Conservation (phyloP, 2,329 filamentous ascomycete species). For the Uncinocarpus reesii region DNA sequence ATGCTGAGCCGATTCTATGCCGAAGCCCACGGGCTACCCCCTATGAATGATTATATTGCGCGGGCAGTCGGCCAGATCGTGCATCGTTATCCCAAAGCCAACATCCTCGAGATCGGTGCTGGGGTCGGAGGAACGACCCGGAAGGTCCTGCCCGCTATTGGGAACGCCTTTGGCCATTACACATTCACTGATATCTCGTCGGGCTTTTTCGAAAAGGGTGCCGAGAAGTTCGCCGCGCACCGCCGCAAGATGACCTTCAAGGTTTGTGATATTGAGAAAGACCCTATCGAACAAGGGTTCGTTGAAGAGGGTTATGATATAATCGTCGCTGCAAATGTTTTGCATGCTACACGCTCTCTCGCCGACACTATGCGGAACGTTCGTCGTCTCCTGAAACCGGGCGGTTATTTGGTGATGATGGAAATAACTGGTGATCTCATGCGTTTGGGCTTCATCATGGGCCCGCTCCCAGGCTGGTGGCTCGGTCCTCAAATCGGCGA, state of each 20-base stretch:
- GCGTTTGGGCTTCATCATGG: conserved; percentile 24
- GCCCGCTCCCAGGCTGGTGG: conserved; percentile 25
- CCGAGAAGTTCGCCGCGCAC: conserved; percentile 23
- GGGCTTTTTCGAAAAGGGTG: conserved; percentile 34
- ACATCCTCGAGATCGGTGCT: conserved; percentile 36
- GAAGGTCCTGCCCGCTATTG: conserved; percentile 27
- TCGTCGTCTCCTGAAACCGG: conserved; percentile 35
- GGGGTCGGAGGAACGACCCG: conserved; percentile 38
- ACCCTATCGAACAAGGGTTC: conserved; percentile 28
- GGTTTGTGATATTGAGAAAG: conserved; percentile 26
- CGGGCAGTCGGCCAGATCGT: too few species aligned
- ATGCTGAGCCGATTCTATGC: too few species aligned
- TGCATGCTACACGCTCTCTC: conserved; percentile 29
- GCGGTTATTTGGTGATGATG: conserved; percentile 40
- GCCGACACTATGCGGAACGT: conserved; percentile 27
- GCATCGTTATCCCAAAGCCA: conserved; percentile 35
- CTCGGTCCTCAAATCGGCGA: conserved; percentile 14
- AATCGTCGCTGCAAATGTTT: conserved; percentile 32
- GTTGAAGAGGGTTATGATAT: conserved; percentile 28
- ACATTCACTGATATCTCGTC: conserved; percentile 40
- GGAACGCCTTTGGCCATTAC: conserved; percentile 30
- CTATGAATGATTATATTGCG: too few species aligned
- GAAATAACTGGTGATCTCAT: conserved; percentile 21
- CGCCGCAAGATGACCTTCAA: conserved; percentile 27
- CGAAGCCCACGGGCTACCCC: too few species aligned